phyloP scores from a whole-genome alignment of 176 grass and related monocot genomes.

The Melocanna baccifera region DNA sequence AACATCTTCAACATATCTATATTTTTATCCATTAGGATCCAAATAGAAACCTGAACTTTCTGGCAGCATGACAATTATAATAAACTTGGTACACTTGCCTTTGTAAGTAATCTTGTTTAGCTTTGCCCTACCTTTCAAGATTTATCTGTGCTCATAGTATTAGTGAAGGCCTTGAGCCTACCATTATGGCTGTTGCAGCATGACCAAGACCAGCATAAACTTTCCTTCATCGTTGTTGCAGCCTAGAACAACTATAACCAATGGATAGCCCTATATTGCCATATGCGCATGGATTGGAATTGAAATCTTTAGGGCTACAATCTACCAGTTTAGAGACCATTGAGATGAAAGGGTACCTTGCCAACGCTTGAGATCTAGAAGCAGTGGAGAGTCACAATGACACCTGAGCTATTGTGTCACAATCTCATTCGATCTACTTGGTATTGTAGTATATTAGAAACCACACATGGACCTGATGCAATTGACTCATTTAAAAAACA shows the following conservation, averaged over 20 bases:
- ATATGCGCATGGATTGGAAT: conserved; percentile 27
- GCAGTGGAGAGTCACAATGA: too few relatives aligned
- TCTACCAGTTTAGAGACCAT: too few relatives aligned
- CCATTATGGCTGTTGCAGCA: conserved; percentile 39
- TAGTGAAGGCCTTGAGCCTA: conserved; percentile 48
- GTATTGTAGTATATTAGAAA: background rate
- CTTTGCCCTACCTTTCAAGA: conserved; percentile 38
- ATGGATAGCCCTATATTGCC: conserved; percentile 70
- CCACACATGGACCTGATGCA: background rate
- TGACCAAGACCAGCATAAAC: conserved; percentile 38
- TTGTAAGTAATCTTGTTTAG: conserved; percentile 1
- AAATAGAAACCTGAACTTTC: conserved; percentile 11
- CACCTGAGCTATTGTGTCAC: background rate
- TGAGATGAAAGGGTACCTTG: too few relatives aligned
- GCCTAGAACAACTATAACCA: conserved; percentile 62
- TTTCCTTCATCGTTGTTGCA: conserved; percentile 43
- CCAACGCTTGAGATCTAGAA: too few relatives aligned
- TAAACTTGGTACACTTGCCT: background rate
- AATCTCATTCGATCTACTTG: background rate
- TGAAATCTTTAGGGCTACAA: too few relatives aligned
- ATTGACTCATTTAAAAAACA: background rate
- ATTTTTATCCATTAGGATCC: background rate
- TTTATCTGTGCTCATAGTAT: conserved; percentile 22
- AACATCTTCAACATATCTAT: too few relatives aligned
- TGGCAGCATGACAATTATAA: background rate